These are phyloP conservation scores for Cryptosporidium felis DNA, from an alignment of 169 alveolate species.

Conservation along the genomic window DNA sequence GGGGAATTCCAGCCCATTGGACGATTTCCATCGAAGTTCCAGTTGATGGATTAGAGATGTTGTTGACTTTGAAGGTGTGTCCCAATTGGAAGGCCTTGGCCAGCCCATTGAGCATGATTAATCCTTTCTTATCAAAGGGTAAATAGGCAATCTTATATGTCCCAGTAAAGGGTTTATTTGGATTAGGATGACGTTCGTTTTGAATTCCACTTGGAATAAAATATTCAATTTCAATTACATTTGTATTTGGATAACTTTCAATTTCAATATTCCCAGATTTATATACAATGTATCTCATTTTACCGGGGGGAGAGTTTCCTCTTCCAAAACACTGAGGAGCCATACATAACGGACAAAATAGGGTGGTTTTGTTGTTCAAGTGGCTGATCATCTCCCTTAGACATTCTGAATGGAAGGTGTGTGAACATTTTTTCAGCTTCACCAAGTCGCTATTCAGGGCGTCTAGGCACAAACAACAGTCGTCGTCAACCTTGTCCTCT, in stretches of 20 bases:
- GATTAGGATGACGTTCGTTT: constrained; percentile 62
- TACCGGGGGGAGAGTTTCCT: constrained; percentile 60
- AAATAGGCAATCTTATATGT: constrained; percentile 61
- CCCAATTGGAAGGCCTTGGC: constrained; percentile 64
- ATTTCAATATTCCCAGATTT: constrained; percentile 67
- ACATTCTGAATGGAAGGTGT: constrained; percentile 45
- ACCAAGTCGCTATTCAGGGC: constrained; percentile 15
- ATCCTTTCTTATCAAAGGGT: constrained; percentile 50
- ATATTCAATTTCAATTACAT: constrained; percentile 68
- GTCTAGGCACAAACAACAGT: constrained; percentile 63
- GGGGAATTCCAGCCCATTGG: constrained; percentile 67
- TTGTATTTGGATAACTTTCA: constrained; percentile 65
- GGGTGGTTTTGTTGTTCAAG: constrained; percentile 17
- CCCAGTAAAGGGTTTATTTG: constrained; percentile 42
- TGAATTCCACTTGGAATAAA: constrained; percentile 69
- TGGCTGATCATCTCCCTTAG: constrained; percentile 51
- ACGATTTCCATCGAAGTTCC: constrained; percentile 17
- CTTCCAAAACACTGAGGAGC: constrained; percentile 54
- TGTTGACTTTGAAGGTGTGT: constrained; percentile 38
- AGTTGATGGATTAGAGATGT: constrained; percentile 17
- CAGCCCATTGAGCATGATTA: constrained; percentile 29
- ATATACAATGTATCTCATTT: constrained; percentile 64
- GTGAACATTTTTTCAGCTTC: constrained; percentile 47
- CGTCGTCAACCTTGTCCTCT: constrained; percentile 39
- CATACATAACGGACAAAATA: constrained; percentile 65